These are phyloP conservation scores for Pseudoscleropodium purum DNA, from an alignment of 225 moss, liverwort and hornwort genomes.

Conservation along the genomic window DNA sequence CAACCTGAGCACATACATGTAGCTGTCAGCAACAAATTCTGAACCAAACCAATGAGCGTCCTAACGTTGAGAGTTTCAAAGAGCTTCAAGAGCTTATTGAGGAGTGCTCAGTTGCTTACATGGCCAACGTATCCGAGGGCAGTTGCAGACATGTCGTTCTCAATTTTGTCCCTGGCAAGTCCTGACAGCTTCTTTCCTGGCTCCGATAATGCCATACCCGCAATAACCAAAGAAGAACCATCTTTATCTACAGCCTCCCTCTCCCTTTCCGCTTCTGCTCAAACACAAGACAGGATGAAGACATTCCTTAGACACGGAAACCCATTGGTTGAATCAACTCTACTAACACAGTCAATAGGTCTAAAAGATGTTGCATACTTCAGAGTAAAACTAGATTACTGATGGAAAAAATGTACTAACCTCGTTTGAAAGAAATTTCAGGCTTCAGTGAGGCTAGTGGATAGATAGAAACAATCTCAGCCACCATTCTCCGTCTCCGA, in stretches of 20 bases:
- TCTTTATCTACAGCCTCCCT: constrained; percentile 23
- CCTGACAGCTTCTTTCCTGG: constrained; percentile 62
- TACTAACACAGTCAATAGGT: not conserved
- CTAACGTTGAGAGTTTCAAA: not conserved
- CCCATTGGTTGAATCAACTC: not conserved
- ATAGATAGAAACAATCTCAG: constrained; percentile 76
- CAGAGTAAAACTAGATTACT: not conserved
- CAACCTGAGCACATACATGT: constrained; percentile 46
- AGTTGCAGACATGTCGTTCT: constrained; percentile 70
- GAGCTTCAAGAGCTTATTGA: not conserved
- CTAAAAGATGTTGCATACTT: not conserved
- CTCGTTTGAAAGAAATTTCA: constrained; percentile 20
- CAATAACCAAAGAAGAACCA: constrained; percentile 62
- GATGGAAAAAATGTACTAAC: not conserved
- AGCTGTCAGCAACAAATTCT: not conserved
- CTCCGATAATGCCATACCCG: constrained; percentile 69
- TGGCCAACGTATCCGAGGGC: constrained; percentile 97
- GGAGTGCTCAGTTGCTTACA: constrained; percentile 63
- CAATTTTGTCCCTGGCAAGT: constrained; percentile 60
- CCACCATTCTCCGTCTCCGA: constrained; percentile 76
- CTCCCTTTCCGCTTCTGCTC: constrained; percentile 41
- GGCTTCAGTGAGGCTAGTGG: constrained; percentile 49
- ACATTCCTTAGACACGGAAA: not conserved
- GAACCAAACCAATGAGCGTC: not conserved
- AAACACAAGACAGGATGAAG: not conserved